Evolutionary conservation across 169 alveolate genomes (phyloP).

Genomic region (Plasmodium chabaudi): DNA sequence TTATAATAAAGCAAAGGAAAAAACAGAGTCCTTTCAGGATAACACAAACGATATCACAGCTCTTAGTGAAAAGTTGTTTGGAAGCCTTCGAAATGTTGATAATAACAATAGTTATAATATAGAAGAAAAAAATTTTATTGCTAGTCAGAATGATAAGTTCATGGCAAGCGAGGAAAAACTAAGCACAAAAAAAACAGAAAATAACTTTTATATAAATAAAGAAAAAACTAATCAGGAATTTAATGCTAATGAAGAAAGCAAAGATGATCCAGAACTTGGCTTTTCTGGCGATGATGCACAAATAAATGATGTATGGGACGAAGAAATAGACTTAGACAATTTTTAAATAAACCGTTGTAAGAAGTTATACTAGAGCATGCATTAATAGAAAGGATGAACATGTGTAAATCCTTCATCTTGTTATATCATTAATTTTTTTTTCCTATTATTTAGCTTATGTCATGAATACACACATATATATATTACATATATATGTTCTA

Average conservation of each 20-base stretch:
- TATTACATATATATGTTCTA: no score
- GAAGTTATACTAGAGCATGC: no score
- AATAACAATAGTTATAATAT: background rate
- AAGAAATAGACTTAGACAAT: constrained; percentile 55
- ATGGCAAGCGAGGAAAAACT: background rate
- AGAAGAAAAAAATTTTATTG: background rate
- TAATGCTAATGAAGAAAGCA: background rate
- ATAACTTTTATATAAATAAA: constrained; percentile 1
- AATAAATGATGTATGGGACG: constrained; percentile 69
- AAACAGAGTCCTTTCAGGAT: background rate
- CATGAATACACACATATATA: no score
- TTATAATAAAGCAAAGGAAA: constrained; percentile 12
- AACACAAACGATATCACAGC: background rate
- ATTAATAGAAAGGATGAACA: no score
- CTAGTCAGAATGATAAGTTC: background rate
- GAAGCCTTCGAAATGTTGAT: background rate
- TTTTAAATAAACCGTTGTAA: constrained; percentile 4
- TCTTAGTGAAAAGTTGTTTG: constrained; percentile 6
- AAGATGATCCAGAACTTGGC: constrained; percentile 17
- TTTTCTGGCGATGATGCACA: constrained; percentile 61
- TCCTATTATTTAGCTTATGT: no score
- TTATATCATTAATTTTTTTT: no score
- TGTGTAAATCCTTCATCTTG: no score
- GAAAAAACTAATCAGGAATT: background rate
- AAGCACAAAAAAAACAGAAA: background rate